A percentile compares a stretch with the other conserved stretches of the same genome.
These are phyloP conservation scores for Plenodomus lindquistii DNA, from an alignment of 2,329 filamentous ascomycete species.

Conservation along the genomic window DNA sequence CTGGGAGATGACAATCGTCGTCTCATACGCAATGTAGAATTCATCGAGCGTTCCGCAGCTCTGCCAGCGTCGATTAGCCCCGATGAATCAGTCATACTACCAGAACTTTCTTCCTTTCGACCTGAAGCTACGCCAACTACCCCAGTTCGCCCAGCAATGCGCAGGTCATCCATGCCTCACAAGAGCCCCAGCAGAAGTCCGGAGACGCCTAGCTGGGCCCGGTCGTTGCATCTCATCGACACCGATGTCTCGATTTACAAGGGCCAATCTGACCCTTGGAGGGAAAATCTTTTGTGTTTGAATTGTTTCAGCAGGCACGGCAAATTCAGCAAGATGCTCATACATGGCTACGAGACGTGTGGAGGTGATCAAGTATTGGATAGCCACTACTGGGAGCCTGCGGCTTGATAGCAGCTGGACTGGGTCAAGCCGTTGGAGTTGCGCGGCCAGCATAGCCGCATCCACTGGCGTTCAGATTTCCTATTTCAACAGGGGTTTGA, in stretches of 20 bases:
- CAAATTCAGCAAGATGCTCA: conserved; percentile 23
- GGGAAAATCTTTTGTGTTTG: conserved; percentile 26
- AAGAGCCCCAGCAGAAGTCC: conserved; percentile 1
- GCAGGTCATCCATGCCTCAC: conserved; percentile 4
- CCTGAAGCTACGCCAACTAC: conserved; percentile 1
- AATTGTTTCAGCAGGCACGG: conserved; percentile 34
- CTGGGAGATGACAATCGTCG: conserved; percentile 10
- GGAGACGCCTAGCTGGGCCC: conserved; percentile 28
- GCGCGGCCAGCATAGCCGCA: too few relatives aligned
- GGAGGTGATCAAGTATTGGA: conserved; percentile 27
- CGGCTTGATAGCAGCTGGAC: too few relatives aligned
- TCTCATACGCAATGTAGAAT: conserved; percentile 3
- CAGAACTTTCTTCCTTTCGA: conserved; percentile 18
- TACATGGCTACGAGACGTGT: conserved; percentile 34
- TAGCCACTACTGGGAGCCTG: conserved; percentile 35
- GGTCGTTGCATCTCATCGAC: conserved; percentile 34
- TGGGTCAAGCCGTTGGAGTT: too few relatives aligned
- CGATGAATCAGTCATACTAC: background rate
- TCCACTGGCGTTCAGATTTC: too few relatives aligned
- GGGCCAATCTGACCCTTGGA: conserved; percentile 28
- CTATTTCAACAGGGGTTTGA: too few relatives aligned
- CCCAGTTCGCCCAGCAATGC: conserved; percentile 3
- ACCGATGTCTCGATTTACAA: conserved; percentile 31
- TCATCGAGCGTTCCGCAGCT: conserved; percentile 10
- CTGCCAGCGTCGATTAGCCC: background rate